phyloP scores from a whole-genome alignment of 2,329 filamentous ascomycete genomes.

The Penicillium sp. region DNA sequence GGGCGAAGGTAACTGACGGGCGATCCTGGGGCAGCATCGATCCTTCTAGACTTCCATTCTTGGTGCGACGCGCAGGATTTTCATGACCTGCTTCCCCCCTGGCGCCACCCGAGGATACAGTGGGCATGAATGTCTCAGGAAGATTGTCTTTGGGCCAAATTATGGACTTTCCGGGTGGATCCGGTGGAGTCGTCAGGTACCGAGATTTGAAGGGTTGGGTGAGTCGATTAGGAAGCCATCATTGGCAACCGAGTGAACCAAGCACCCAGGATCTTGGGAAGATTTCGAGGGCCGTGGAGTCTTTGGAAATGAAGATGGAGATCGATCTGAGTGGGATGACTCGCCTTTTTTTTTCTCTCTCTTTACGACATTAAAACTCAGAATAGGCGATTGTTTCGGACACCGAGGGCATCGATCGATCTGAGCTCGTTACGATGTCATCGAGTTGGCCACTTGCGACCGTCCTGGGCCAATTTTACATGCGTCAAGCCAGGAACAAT shows the following conservation, averaged over 20 bases:
- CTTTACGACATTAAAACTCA: not conserved
- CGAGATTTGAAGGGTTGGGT: not conserved
- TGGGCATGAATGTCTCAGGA: conserved; percentile 7
- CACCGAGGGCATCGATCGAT: not conserved
- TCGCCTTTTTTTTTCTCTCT: no score
- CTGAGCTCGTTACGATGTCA: not conserved
- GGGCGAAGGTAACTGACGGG: not conserved
- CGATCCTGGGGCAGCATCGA: conserved; percentile 5
- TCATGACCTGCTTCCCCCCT: conserved; percentile 6
- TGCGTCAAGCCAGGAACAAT: not conserved
- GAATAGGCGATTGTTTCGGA: not conserved
- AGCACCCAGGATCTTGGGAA: not conserved
- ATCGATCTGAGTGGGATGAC: no score
- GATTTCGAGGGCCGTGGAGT: not conserved
- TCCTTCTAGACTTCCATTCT: not conserved
- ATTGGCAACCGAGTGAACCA: not conserved
- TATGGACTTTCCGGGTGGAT: not conserved
- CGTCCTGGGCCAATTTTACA: not conserved
- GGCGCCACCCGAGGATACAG: conserved; percentile 5
- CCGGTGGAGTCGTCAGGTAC: not conserved
- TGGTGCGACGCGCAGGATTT: conserved; percentile 9
- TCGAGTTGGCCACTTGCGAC: not conserved
- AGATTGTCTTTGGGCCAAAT: not conserved
- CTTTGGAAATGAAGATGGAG: no score
- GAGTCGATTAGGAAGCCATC: not conserved